Evolutionary conservation across 1,284 basidiomycete species (phyloP), one percentile per base, ranked within the genome.

Genomic region (Ceratobasidium sp.): DNA sequence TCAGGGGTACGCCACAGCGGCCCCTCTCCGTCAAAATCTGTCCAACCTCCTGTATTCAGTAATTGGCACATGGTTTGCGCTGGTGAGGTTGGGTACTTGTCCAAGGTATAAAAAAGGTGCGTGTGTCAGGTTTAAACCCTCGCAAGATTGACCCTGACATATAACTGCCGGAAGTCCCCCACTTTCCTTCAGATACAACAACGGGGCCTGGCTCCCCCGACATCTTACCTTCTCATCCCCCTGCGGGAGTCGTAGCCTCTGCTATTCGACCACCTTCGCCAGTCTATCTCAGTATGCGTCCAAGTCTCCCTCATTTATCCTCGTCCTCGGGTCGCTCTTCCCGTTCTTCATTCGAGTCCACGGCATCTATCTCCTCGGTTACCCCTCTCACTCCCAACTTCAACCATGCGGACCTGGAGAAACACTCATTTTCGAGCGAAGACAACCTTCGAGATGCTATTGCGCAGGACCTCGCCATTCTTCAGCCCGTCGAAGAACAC

Each of bases 401-500:
- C 26, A n/a, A 33, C 56, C 56, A 60, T 61, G 23, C 1, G 1
- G 71, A 75, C 58, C 26, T 49, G 3, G 71, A 75, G 23, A 75
- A 75, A 49, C 58, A 49, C 33, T 75, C 71, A 10, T 60, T 63
- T 20, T 61, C 71, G 23, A 63, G 51, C 60, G 71, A 75, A 18
- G 60, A 75, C 46, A 56, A 63, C 42, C 58, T 75, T 0, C 46
- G 44, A 1, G 58, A 55, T 20, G 71, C 71, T 7, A 26, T 75
- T 12, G 60, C 40, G 12, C 58, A 75, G 28, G 71, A 75, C 71
- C 44, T 75, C 5, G 71, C 56, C 0, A 61, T 55, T 23, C 71
- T 75, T 9, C 58, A 75, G n/a, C 71, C 71, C 4, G 44, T 63
- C 60, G 71, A 75, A n/a, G 58, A 75, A 26, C 58, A 75, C 46